Evolutionary conservation across 495 filamentous ascomycete species (phyloP).

Genomic region (Entonaema liquescens): DNA sequence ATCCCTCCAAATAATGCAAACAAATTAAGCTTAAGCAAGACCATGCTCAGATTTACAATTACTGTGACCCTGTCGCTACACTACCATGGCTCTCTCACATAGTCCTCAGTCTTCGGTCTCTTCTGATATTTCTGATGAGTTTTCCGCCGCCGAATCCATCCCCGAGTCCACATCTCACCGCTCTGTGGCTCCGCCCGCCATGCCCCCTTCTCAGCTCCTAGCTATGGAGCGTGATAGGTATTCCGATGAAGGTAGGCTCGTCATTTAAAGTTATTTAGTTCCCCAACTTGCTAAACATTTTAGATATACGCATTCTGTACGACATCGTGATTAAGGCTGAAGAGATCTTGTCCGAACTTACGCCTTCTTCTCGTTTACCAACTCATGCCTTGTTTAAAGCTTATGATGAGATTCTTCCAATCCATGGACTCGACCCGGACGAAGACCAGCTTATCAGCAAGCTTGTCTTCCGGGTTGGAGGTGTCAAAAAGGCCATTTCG

Average conservation of each 20-base stretch:
- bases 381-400: constrained; percentile 83
- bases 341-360: constrained; percentile 60
- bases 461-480: constrained; percentile 83
- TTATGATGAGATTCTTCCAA: constrained; percentile 75
- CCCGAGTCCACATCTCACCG: constrained; percentile 19
- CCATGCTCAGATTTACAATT: constrained; percentile 14
- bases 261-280: not conserved
- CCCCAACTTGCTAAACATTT: constrained; percentile 30
- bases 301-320: constrained; percentile 82
- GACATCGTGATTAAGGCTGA: constrained; percentile 78
- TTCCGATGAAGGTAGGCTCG: constrained; percentile 70
- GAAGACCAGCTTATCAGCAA: constrained; percentile 78
- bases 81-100: constrained; percentile 32
- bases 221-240: constrained; percentile 46
- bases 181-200: constrained; percentile 18
- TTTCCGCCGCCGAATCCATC: constrained; percentile 12
- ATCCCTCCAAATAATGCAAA: not conserved
- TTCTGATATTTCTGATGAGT: constrained; percentile 25
- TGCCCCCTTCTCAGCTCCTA: constrained; percentile 3
- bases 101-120: constrained; percentile 23
- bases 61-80: constrained; percentile 2
- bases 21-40: constrained; percentile 4
- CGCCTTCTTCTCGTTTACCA: constrained; percentile 69
- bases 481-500: constrained; percentile 48
- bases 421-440: constrained; percentile 72